These are phyloP conservation scores for Kregervanrija delftensis DNA, from an alignment of 805 yeast species.

Conservation along the genomic window DNA sequence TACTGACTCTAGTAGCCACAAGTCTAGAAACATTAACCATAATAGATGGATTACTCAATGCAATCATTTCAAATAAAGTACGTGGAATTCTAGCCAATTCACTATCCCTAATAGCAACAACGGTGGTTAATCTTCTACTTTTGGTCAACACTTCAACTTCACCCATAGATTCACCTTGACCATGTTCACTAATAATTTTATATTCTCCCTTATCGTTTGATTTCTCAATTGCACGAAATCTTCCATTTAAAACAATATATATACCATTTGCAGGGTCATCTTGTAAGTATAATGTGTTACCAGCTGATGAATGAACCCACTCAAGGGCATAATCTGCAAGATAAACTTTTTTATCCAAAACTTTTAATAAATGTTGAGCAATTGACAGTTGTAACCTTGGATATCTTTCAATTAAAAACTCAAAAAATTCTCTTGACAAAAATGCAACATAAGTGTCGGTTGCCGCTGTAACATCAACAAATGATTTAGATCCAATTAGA, in stretches of 20 bases:
- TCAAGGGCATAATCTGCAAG: slow-evolving; percentile 88
- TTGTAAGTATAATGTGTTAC: slow-evolving; percentile 70
- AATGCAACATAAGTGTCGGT: slow-evolving; percentile 64
- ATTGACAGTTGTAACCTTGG: slow-evolving; percentile 71
- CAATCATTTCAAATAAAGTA: slow-evolving; percentile 76
- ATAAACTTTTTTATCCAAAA: slow-evolving; percentile 59
- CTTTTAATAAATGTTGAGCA: slow-evolving; percentile 64
- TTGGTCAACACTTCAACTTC: slow-evolving; percentile 92
- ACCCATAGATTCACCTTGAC: slow-evolving; percentile 92
- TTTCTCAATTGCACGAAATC: slow-evolving; percentile 56
- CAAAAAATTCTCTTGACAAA: slow-evolving; percentile 55
- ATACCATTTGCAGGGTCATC: slow-evolving; percentile 88
- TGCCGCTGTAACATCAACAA: slow-evolving; percentile 61
- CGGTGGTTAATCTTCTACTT: slow-evolving; percentile 56
- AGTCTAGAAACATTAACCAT: slow-evolving; percentile 85
- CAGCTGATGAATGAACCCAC: slow-evolving; percentile 91
- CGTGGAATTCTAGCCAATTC: slow-evolving; percentile 92
- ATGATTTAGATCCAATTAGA: slow-evolving; percentile 69
- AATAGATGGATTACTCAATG: slow-evolving; percentile 78
- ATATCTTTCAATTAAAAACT: slow-evolving; percentile 62
- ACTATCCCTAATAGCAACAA: slow-evolving; percentile 86
- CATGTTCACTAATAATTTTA: slow-evolving; percentile 64
- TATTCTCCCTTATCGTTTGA: slow-evolving; percentile 19
- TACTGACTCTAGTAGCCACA: slow-evolving; percentile 56
- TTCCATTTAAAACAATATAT: slow-evolving; percentile 81